phyloP scores from a whole-genome alignment of 768 basidiomycete genomes.

The Lenzites betulinus region DNA sequence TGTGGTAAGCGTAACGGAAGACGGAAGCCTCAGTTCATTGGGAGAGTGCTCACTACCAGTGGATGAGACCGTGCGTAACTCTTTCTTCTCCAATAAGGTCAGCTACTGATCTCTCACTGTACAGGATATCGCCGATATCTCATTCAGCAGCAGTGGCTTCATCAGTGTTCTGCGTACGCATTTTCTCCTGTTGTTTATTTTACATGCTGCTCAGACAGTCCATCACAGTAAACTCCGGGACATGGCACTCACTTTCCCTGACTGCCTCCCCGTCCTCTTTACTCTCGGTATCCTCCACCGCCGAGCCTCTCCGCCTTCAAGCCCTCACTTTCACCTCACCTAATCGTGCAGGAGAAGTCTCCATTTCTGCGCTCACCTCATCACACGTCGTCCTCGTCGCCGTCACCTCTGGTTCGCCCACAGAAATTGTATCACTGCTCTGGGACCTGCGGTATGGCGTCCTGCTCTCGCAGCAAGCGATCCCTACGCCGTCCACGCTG shows the following conservation, averaged over 20 bases:
- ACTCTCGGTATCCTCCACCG: constrained; percentile 13
- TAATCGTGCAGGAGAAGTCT: constrained; percentile 20
- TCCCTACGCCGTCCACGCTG: constrained; percentile 30
- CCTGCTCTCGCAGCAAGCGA: constrained; percentile 31
- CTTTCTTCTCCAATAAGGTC: no score
- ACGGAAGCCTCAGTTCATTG: constrained; percentile 1
- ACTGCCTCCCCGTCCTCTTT: constrained; percentile 7
- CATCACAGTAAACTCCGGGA: constrained; percentile 22
- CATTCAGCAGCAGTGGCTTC: constrained; percentile 34
- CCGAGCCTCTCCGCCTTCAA: constrained; percentile 24
- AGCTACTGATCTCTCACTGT: background rate
- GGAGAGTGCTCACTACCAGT: constrained; percentile 19
- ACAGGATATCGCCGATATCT: constrained; percentile 31
- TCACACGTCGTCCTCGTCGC: constrained; percentile 35
- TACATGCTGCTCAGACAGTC: background rate
- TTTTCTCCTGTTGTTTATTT: background rate
- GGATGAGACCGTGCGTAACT: constrained; percentile 16
- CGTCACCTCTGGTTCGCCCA: constrained; percentile 14
- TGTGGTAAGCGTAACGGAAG: constrained; percentile 13
- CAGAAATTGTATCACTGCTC: constrained; percentile 33
- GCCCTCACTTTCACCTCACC: constrained; percentile 25
- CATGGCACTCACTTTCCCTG: constrained; percentile 22
- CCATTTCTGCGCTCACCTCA: constrained; percentile 31
- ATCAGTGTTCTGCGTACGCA: constrained; percentile 35
- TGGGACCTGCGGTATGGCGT: constrained; percentile 40